Conservation (phyloP, 176 grass and related monocot species). For the Canna indica region DNA sequence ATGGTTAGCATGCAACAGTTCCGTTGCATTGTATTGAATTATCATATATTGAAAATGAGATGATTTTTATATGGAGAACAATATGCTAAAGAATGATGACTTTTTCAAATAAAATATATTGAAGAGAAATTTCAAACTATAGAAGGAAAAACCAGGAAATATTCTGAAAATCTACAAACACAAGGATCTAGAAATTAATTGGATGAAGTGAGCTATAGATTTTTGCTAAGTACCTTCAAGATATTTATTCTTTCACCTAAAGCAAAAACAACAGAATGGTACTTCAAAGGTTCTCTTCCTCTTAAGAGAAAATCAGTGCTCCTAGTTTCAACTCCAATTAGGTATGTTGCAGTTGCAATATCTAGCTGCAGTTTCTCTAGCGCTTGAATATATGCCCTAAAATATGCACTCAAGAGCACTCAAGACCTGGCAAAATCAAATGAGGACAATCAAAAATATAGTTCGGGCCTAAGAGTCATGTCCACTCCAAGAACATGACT, state of each 20-base stretch:
- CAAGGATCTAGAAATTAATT: not conserved
- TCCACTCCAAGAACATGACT: too few relatives aligned
- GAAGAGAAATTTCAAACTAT: too few relatives aligned
- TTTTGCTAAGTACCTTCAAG: constrained; percentile 76
- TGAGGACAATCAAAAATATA: constrained; percentile 1
- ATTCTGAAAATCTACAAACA: not conserved
- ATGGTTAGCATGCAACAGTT: too few relatives aligned
- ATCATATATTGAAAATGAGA: too few relatives aligned
- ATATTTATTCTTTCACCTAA: constrained; percentile 93
- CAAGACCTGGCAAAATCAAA: constrained; percentile 46
- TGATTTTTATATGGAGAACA: not conserved
- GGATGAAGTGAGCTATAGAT: too few relatives aligned
- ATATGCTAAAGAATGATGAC: not conserved
- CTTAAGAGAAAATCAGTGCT: constrained; percentile 80
- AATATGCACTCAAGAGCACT: constrained; percentile 97
- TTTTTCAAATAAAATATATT: not conserved
- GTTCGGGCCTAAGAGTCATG: too few relatives aligned
- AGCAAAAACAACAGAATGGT: constrained; percentile 93
- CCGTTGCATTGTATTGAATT: too few relatives aligned
- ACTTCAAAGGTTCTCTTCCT: constrained; percentile 80
- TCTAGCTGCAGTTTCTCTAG: constrained; percentile 89
- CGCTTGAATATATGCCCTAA: constrained; percentile 94
- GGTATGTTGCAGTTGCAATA: constrained; percentile 87
- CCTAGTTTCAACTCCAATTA: constrained; percentile 95
- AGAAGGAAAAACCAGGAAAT: not conserved